phyloP scores from a whole-genome alignment of 257 asterid species.

The Lavandula angustifolia region DNA sequence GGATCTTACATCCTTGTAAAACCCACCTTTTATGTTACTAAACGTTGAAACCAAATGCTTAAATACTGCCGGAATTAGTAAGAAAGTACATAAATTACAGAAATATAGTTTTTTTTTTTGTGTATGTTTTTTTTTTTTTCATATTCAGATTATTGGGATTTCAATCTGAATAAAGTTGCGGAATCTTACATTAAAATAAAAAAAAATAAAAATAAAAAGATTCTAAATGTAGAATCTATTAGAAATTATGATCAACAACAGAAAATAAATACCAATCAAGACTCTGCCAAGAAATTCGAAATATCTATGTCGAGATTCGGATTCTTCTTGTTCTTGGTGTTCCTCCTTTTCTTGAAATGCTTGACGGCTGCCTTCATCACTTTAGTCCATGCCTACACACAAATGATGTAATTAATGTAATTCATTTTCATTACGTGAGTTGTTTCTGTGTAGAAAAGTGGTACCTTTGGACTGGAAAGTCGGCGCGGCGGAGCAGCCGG shows the following conservation, averaged over 20 bases:
- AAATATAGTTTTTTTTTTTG: too few species aligned
- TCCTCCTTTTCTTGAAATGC: slow-evolving; percentile 72
- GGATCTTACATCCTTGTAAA: too few species aligned
- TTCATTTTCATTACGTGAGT: neutral
- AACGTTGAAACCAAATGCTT: too few species aligned
- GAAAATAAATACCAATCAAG: slow-evolving; percentile 9
- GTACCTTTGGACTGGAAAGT: slow-evolving; percentile 56
- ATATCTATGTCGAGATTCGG: slow-evolving; percentile 33
- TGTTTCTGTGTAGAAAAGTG: neutral
- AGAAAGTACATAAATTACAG: too few species aligned
- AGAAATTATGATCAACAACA: neutral
- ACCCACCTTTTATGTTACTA: too few species aligned
- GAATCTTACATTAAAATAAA: neutral
- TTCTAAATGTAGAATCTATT: too few species aligned
- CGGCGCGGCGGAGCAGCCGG: slow-evolving; percentile 39
- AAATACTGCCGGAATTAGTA: too few species aligned
- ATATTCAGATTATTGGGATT: too few species aligned
- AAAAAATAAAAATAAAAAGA: too few species aligned
- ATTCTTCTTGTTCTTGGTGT: slow-evolving; percentile 48
- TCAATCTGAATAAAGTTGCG: neutral
- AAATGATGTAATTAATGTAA: neutral
- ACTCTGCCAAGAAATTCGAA: slow-evolving; percentile 26
- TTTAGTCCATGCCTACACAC: slow-evolving; percentile 60
- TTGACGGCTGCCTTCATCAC: slow-evolving; percentile 69
- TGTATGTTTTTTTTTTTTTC: too few species aligned